Evolutionary conservation across 768 basidiomycete species (phyloP).

Genomic region (Mycena alexandri): DNA sequence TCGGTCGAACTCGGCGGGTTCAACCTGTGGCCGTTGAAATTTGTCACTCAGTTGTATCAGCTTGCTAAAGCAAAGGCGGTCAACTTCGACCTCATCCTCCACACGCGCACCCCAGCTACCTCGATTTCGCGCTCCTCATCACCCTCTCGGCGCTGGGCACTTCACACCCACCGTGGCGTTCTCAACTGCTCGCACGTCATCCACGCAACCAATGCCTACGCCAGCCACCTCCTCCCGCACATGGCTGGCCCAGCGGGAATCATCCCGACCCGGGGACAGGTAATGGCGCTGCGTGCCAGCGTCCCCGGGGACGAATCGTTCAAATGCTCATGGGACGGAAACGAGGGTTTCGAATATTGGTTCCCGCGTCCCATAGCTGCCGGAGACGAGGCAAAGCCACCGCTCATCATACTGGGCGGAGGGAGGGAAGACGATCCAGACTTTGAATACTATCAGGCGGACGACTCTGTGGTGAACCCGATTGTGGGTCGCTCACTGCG

Average conservation of each 20-base stretch:
- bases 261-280: constrained; percentile 81
- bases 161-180: constrained; percentile 78
- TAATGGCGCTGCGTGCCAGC: constrained; percentile 57
- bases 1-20: constrained; percentile 64
- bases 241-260: constrained; percentile 68
- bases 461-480: constrained; percentile 69
- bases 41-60: constrained; percentile 76
- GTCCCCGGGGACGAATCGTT: constrained; percentile 55
- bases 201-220: constrained; percentile 91
- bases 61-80: constrained; percentile 49
- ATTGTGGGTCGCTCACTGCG: constrained; percentile 63
- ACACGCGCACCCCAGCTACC: constrained; percentile 81
- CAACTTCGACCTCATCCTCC: constrained; percentile 63
- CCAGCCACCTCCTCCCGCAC: constrained; percentile 80
- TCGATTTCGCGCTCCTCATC: constrained; percentile 48
- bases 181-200: constrained; percentile 74
- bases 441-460: constrained; percentile 65
- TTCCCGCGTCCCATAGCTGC: constrained; percentile 72
- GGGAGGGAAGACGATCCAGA: constrained; percentile 61
- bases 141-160: constrained; percentile 59
- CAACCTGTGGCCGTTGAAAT: constrained; percentile 86
- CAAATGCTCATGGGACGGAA: constrained; percentile 61
- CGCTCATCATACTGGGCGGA: constrained; percentile 82
- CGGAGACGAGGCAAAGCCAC: constrained; percentile 44
- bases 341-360: constrained; percentile 80